Conservation (phyloP, 2,329 filamentous ascomycete species). For the Huntiella decipiens region DNA sequence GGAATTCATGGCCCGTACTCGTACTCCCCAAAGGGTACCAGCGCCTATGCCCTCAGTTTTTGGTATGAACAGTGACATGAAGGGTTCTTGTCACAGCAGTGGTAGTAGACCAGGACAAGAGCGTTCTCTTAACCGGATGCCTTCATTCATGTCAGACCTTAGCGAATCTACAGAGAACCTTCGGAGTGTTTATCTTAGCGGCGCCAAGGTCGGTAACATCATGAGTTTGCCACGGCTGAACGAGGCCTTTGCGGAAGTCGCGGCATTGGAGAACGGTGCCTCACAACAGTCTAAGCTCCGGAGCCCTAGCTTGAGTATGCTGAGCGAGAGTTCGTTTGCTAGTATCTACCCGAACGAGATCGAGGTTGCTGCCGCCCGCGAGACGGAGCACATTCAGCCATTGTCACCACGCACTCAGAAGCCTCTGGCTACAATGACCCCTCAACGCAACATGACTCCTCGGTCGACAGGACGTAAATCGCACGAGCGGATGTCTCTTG, state of each 20-base stretch:
- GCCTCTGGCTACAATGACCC: neutral
- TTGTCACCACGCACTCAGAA: neutral
- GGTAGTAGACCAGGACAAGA: conserved; percentile 1
- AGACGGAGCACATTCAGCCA: conserved; percentile 1
- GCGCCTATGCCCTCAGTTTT: neutral
- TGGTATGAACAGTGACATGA: conserved; percentile 16
- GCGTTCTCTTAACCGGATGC: conserved; percentile 33
- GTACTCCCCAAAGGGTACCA: neutral
- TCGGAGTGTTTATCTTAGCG: conserved; percentile 35
- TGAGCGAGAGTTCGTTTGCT: conserved; percentile 49
- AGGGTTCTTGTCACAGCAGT: neutral
- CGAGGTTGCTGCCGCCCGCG: neutral
- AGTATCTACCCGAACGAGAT: conserved; percentile 36
- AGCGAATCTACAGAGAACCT: conserved; percentile 42
- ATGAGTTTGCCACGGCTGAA: conserved; percentile 26
- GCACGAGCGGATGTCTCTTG: neutral
- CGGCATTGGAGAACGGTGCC: conserved; percentile 6
- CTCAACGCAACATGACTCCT: conserved; percentile 4
- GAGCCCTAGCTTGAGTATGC: conserved; percentile 42
- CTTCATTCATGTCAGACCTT: conserved; percentile 43
- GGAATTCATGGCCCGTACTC: conserved; percentile 3
- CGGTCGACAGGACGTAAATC: conserved; percentile 1
- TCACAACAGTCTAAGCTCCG: conserved; percentile 19
- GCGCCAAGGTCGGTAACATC: conserved; percentile 25
- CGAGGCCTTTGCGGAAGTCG: conserved; percentile 8